Evolutionary conservation across 169 alveolate genomes (phyloP).

Genomic region (Plasmodium fragile): DNA sequence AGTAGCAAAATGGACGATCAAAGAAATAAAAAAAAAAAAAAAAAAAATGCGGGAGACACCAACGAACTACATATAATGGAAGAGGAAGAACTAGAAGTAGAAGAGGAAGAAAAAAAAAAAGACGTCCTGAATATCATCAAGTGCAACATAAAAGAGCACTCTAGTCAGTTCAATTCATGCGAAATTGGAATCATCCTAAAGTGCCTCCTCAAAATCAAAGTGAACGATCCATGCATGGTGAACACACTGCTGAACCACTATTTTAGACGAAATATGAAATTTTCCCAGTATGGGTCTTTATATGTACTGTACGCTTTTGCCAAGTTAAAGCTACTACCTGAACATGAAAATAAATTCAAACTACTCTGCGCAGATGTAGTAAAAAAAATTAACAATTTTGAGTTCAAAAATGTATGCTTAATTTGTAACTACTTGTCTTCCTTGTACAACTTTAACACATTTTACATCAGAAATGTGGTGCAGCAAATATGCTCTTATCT

Average conservation of each 20-base stretch:
- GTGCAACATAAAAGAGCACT: slow-evolving; percentile 26
- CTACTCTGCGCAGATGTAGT: slow-evolving; percentile 37
- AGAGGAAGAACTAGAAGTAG: not conserved
- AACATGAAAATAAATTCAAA: slow-evolving; percentile 43
- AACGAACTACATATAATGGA: not conserved
- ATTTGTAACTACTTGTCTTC: slow-evolving; percentile 48
- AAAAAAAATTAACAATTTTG: slow-evolving; percentile 29
- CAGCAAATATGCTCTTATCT: slow-evolving; percentile 26
- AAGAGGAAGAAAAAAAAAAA: not conserved
- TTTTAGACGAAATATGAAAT: slow-evolving; percentile 73
- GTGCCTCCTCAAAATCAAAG: slow-evolving; percentile 55
- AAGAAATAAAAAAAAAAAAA: not conserved
- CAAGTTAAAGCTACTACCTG: slow-evolving; percentile 36
- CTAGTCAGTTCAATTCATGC: slow-evolving; percentile 39
- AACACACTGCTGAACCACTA: slow-evolving; percentile 29
- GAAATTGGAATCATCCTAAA: slow-evolving; percentile 64
- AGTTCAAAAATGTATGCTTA: slow-evolving; percentile 41
- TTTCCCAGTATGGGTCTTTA: slow-evolving; percentile 57
- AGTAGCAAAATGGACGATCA: not conserved
- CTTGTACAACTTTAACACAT: slow-evolving; percentile 1
- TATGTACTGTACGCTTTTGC: slow-evolving; percentile 45
- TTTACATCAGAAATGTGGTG: slow-evolving; percentile 7
- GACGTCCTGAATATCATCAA: slow-evolving; percentile 16
- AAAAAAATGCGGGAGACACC: not conserved
- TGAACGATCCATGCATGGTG: slow-evolving; percentile 16